A percentile compares a stretch with the other conserved stretches of the same genome.
Conservation (phyloP, 352 stramenopile genomes). For the Blastocystis sp. region DNA sequence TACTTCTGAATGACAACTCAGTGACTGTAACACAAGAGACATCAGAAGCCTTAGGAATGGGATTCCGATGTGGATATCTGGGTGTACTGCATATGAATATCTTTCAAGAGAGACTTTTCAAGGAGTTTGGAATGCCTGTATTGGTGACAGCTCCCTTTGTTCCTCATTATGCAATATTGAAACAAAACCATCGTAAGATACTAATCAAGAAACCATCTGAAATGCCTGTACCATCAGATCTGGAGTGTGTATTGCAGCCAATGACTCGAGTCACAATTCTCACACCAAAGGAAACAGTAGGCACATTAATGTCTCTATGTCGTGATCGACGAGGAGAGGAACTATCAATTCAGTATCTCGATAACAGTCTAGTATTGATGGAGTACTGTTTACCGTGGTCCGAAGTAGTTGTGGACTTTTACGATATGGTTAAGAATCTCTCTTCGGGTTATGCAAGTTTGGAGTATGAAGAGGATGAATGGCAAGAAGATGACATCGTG, state of each 20-base stretch:
- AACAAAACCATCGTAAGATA: background rate
- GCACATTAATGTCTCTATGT: slow-evolving; percentile 84
- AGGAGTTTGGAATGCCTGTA: slow-evolving; percentile 93
- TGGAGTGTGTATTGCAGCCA: slow-evolving; percentile 73
- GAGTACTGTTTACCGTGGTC: slow-evolving; percentile 89
- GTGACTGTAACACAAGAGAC: slow-evolving; percentile 88
- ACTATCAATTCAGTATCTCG: slow-evolving; percentile 79
- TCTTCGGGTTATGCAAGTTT: slow-evolving; percentile 87
- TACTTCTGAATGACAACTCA: slow-evolving; percentile 92
- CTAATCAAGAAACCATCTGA: slow-evolving; percentile 41
- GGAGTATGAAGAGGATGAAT: slow-evolving; percentile 84
- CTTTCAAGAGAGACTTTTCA: slow-evolving; percentile 90
- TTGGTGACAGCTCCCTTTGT: slow-evolving; percentile 95
- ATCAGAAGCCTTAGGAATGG: slow-evolving; percentile 83
- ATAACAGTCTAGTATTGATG: slow-evolving; percentile 85
- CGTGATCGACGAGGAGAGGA: slow-evolving; percentile 74
- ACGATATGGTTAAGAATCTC: slow-evolving; percentile 91
- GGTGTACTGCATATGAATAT: slow-evolving; percentile 94
- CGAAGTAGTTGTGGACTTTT: slow-evolving; percentile 98
- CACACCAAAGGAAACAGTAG: slow-evolving; percentile 85
- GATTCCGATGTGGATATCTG: slow-evolving; percentile 90
- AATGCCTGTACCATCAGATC: slow-evolving; percentile 3
- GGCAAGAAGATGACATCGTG: slow-evolving; percentile 80
- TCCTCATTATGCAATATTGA: slow-evolving; percentile 78
- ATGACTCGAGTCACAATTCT: slow-evolving; percentile 92